These are phyloP conservation scores for Epichloe uncinata DNA, from an alignment of 2,329 filamentous ascomycete species.

Conservation along the genomic window DNA sequence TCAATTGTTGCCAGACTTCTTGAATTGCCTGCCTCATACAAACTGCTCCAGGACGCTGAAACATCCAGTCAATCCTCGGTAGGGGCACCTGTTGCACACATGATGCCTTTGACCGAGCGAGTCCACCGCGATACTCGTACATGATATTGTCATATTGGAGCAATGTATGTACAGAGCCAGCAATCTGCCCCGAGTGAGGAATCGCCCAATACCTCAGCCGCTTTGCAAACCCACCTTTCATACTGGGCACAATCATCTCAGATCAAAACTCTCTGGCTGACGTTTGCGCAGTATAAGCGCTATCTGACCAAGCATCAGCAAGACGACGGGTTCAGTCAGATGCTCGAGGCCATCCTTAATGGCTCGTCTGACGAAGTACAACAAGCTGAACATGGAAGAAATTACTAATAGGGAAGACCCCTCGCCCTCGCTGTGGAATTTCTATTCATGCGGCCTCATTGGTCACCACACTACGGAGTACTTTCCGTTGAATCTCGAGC, in stretches of 20 bases:
- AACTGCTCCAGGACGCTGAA: not conserved
- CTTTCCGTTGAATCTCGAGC: not conserved
- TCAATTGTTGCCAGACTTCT: not conserved
- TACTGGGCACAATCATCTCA: too few species aligned
- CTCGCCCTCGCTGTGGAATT: too few species aligned
- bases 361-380: conserved; percentile 8
- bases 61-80: not conserved
- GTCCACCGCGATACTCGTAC: not conserved
- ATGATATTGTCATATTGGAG: not conserved
- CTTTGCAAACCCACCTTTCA: too few species aligned
- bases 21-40: not conserved
- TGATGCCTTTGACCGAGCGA: not conserved
- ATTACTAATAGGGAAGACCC: not conserved
- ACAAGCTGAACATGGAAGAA: not conserved
- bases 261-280: not conserved
- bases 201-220: too few species aligned
- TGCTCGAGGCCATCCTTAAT: conserved; percentile 9
- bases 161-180: not conserved
- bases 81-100: conserved; percentile 1
- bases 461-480: too few species aligned
- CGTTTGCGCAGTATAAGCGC: not conserved
- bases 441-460: too few species aligned
- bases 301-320: conserved; percentile 4
- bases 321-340: conserved; percentile 7
- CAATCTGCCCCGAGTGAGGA: not conserved